phyloP scores from a whole-genome alignment of 73 alveolate genomes.

The Paramecium biaurelia region DNA sequence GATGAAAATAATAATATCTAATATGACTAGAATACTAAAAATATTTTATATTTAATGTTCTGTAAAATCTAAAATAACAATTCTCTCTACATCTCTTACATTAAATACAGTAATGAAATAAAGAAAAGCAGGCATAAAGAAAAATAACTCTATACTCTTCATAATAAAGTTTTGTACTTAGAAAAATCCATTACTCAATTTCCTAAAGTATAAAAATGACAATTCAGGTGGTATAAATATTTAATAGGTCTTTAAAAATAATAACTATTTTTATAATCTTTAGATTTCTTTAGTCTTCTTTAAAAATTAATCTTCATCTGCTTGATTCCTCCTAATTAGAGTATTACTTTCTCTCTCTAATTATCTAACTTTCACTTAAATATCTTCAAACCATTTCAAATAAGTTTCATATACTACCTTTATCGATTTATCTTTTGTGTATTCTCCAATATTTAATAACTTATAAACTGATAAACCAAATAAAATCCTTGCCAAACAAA shows the following conservation, averaged over 20 bases:
- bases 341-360: background rate
- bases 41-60: background rate
- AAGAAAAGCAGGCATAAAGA: background rate
- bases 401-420: slow-evolving; percentile 32
- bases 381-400: background rate
- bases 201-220: background rate
- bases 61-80: background rate
- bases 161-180: background rate
- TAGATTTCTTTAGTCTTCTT: background rate
- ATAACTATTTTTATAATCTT: background rate
- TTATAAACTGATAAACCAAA: background rate
- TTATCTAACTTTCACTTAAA: background rate
- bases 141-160: background rate
- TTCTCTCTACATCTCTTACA: background rate
- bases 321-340: background rate
- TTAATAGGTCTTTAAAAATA: background rate
- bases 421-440: background rate
- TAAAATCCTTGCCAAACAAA: background rate
- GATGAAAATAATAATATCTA: background rate
- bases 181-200: slow-evolving; percentile 22
- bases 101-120: background rate
- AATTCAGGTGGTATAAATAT: slow-evolving; percentile 34
- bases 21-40: background rate
- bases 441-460: slow-evolving; percentile 19
- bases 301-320: background rate